These are phyloP conservation scores for Lachancea cidri DNA, from an alignment of 805 yeast species.

Conservation along the genomic window DNA sequence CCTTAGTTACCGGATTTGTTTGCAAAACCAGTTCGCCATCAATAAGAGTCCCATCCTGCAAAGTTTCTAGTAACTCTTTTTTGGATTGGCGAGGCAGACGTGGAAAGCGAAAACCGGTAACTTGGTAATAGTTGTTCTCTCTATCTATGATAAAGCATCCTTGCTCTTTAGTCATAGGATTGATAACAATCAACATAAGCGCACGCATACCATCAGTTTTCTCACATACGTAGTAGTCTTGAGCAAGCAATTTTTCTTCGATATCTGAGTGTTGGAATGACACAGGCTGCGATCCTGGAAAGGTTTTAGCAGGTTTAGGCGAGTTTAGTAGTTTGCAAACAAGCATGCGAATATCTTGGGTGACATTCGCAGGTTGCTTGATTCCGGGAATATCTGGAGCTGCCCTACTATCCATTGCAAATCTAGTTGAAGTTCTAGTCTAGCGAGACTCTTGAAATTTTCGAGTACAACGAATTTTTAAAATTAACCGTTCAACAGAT, in stretches of 20 bases:
- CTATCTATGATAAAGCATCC: conserved; percentile 86
- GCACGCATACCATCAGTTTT: conserved; percentile 92
- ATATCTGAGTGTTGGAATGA: conserved; percentile 78
- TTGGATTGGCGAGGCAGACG: conserved; percentile 31
- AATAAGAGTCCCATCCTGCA: conserved; percentile 81
- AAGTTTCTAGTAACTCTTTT: conserved; percentile 37
- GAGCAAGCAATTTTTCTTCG: conserved; percentile 48
- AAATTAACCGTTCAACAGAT: too few relatives aligned
- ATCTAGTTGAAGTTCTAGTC: neutral
- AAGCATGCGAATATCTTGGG: conserved; percentile 59
- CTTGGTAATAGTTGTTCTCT: conserved; percentile 76
- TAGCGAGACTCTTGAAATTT: too few relatives aligned
- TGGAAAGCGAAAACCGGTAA: conserved; percentile 86
- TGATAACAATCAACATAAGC: conserved; percentile 56
- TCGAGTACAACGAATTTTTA: too few relatives aligned
- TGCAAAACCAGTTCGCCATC: conserved; percentile 93
- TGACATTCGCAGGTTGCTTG: conserved; percentile 65
- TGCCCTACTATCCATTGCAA: conserved; percentile 5
- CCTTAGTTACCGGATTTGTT: conserved; percentile 45
- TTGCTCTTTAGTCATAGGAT: conserved; percentile 72
- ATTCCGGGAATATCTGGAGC: conserved; percentile 88
- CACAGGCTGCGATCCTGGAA: conserved; percentile 95
- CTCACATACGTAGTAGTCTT: conserved; percentile 92
- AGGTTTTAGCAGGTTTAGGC: conserved; percentile 43
- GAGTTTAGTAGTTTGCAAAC: conserved; percentile 59